These are phyloP conservation scores for Aureobasidium sp. DNA, from an alignment of 2,329 filamentous ascomycete genomes.

Conservation along the genomic window DNA sequence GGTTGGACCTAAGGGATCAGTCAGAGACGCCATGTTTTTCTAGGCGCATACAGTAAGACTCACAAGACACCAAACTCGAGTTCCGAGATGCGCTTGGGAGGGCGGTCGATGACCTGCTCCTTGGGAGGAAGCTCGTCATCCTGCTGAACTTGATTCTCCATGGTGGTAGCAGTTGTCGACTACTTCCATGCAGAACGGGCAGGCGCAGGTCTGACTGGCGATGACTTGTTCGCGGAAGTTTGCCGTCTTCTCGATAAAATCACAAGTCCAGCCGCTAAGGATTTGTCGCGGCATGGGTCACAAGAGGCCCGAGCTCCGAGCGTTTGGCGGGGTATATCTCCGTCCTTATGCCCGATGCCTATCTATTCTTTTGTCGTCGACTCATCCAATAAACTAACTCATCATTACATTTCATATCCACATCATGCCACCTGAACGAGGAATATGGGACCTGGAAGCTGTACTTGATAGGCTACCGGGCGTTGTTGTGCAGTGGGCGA, in stretches of 20 bases:
- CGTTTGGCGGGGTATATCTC: slow-evolving; percentile 3
- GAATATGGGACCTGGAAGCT: no score
- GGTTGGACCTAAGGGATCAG: slow-evolving; percentile 51
- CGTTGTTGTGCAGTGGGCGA: neutral
- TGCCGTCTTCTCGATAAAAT: neutral
- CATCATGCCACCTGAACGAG: neutral
- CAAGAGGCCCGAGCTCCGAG: neutral
- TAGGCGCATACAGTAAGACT: slow-evolving; percentile 20
- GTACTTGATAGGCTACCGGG: no score
- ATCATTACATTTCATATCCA: neutral
- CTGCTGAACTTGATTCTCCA: neutral
- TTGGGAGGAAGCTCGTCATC: slow-evolving; percentile 41
- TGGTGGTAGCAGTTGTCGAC: slow-evolving; percentile 1
- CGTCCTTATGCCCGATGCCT: neutral
- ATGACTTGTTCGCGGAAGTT: neutral
- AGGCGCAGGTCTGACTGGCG: neutral
- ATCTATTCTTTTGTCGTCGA: neutral
- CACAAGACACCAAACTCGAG: slow-evolving; percentile 91
- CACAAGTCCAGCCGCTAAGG: neutral
- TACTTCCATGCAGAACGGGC: slow-evolving; percentile 2
- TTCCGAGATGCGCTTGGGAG: slow-evolving; percentile 85
- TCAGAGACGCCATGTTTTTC: neutral
- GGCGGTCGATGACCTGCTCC: slow-evolving; percentile 80
- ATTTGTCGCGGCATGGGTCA: slow-evolving; percentile 3
- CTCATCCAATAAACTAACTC: neutral